These are phyloP conservation scores for Trichosporon asahii DNA, from an alignment of 1,284 basidiomycete genomes.

Conservation along the genomic window DNA sequence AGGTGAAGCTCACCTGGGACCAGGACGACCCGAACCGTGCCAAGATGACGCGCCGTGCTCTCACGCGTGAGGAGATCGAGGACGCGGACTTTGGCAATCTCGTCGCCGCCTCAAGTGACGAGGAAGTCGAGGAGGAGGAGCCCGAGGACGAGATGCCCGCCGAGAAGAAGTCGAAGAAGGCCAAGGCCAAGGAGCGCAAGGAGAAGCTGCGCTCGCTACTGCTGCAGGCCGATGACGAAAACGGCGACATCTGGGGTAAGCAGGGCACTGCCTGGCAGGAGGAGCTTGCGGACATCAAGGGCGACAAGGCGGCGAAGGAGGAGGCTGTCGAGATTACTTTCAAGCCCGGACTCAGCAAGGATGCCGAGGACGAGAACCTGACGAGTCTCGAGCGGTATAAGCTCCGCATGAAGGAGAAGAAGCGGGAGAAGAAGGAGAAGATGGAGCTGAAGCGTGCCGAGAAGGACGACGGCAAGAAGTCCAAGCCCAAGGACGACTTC, in stretches of 20 bases:
- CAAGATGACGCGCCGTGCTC: conserved; percentile 70
- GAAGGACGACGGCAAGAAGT: conserved; percentile 36
- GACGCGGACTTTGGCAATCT: conserved; percentile 82
- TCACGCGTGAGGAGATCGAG: conserved; percentile 80
- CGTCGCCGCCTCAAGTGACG: conserved; percentile 68
- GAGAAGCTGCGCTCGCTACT: conserved; percentile 68
- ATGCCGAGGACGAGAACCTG: conserved; percentile 60
- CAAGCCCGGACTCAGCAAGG: conserved; percentile 67
- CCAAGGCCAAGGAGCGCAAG: conserved; percentile 52
- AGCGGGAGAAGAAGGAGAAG: conserved; percentile 61
- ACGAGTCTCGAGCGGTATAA: conserved; percentile 78
- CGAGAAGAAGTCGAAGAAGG: conserved; percentile 52
- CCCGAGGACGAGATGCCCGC: conserved; percentile 31
- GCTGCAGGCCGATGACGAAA: conserved; percentile 61
- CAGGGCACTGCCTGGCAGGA: conserved; percentile 38
- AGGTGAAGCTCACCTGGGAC: conserved; percentile 98
- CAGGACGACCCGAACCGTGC: conserved; percentile 90
- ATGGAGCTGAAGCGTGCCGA: conserved; percentile 52
- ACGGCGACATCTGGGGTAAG: conserved; percentile 66
- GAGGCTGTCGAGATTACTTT: conserved; percentile 90
- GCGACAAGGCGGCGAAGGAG: conserved; percentile 49
- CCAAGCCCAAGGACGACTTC: conserved; percentile 61
- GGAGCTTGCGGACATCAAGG: conserved; percentile 35
- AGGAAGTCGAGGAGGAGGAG: conserved; percentile 53
- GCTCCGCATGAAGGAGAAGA: conserved; percentile 80